Percentiles rank a stretch among this genome's conserved stretches.
Conservation (phyloP, 371 early-diverging fungal genomes). For the Mucor saturninus region DNA sequence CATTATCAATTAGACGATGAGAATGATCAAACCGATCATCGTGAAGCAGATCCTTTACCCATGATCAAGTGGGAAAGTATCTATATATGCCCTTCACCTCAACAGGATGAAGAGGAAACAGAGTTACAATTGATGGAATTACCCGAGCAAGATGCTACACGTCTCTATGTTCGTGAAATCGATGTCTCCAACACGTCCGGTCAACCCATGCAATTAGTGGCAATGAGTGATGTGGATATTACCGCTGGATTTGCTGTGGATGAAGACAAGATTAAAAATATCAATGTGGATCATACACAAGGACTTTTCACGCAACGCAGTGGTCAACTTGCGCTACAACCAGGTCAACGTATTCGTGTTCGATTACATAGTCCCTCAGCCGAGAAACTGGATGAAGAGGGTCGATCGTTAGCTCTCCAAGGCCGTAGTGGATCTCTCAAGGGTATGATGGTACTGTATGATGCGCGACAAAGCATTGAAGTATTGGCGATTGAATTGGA, state of each 20-base stretch:
- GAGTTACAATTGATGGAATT: slow-evolving; percentile 36
- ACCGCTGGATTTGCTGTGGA: slow-evolving; percentile 47
- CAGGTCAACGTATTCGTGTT: slow-evolving; percentile 63
- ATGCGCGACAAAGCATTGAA: slow-evolving; percentile 52
- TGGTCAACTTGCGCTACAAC: slow-evolving; percentile 49
- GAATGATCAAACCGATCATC: slow-evolving; percentile 38
- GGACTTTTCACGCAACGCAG: slow-evolving; percentile 35
- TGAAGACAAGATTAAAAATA: slow-evolving; percentile 31
- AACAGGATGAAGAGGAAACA: slow-evolving; percentile 14
- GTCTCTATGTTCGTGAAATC: slow-evolving; percentile 52
- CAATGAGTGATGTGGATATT: slow-evolving; percentile 57
- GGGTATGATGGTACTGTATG: slow-evolving; percentile 68
- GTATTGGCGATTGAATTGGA: slow-evolving; percentile 66
- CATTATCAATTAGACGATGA: slow-evolving; percentile 7
- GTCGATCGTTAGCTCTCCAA: slow-evolving; percentile 39
- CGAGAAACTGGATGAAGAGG: slow-evolving; percentile 45
- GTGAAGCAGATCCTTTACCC: slow-evolving; percentile 51
- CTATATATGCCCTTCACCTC: slow-evolving; percentile 51
- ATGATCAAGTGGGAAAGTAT: slow-evolving; percentile 60
- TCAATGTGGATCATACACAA: slow-evolving; percentile 11
- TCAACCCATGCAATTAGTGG: slow-evolving; percentile 60
- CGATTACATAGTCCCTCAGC: slow-evolving; percentile 67
- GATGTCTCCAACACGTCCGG: slow-evolving; percentile 56
- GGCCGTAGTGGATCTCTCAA: slow-evolving; percentile 62
- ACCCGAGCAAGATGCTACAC: slow-evolving; percentile 36